Evolutionary conservation across 192 early-diverging fungal species (phyloP).

Genomic region (Backusella sp.): DNA sequence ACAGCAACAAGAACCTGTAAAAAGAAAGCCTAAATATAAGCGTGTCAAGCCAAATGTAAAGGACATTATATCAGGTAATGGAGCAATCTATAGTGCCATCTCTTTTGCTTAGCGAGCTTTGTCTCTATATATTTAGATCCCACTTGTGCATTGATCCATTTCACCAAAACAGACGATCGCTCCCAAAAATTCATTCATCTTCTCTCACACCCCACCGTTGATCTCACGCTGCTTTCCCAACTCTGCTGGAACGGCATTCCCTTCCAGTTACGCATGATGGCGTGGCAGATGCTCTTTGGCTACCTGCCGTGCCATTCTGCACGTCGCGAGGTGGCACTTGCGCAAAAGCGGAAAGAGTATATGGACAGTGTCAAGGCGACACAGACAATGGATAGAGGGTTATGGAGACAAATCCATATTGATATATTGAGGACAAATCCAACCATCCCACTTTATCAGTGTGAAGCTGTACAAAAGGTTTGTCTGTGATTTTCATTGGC

Average conservation of each 20-base stretch:
- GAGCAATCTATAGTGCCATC: neutral
- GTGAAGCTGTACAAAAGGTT: slow-evolving; percentile 71
- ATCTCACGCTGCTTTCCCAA: slow-evolving; percentile 72
- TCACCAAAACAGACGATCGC: slow-evolving; percentile 21
- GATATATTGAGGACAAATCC: slow-evolving; percentile 92
- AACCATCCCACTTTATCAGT: slow-evolving; percentile 80
- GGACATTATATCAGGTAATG: slow-evolving; percentile 12
- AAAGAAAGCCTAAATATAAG: slow-evolving; percentile 9
- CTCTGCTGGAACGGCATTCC: slow-evolving; percentile 96
- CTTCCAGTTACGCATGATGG: slow-evolving; percentile 74
- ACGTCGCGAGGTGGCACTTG: slow-evolving; percentile 74
- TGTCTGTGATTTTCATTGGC: neutral
- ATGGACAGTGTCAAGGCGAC: slow-evolving; percentile 80
- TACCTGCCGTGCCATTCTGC: slow-evolving; percentile 89
- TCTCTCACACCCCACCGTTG: slow-evolving; percentile 58
- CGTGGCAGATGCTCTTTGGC: slow-evolving; percentile 96
- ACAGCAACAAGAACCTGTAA: slow-evolving; percentile 9
- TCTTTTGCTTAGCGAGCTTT: neutral
- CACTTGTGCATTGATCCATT: neutral
- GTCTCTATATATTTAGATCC: neutral
- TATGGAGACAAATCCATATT: slow-evolving; percentile 97
- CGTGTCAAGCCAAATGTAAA: slow-evolving; percentile 17
- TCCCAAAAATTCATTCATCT: slow-evolving; percentile 50
- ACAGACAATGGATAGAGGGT: slow-evolving; percentile 81
- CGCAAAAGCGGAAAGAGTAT: slow-evolving; percentile 92